Evolutionary conservation across 2,329 filamentous ascomycete species (phyloP).

Genomic region (Neurospora sp.): DNA sequence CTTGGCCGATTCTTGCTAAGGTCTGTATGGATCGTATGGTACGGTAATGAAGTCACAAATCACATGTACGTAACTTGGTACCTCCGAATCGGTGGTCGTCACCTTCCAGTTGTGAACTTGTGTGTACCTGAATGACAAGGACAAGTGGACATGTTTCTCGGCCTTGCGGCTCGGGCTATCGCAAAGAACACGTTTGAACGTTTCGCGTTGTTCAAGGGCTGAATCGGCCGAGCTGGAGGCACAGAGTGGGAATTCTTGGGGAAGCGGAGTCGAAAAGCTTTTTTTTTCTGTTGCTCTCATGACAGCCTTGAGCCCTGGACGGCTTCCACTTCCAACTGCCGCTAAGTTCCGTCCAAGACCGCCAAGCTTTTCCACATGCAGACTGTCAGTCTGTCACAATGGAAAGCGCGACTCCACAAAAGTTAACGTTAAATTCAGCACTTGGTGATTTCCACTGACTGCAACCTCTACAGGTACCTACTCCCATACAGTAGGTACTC

Average conservation of each 20-base stretch:
- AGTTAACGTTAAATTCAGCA: neutral
- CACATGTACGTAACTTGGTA: neutral
- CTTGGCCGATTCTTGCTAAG: slow-evolving; percentile 7
- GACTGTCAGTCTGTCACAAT: neutral
- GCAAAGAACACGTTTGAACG: neutral
- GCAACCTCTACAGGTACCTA: neutral
- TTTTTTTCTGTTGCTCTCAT: neutral
- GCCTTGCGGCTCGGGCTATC: neutral
- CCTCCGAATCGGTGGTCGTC: neutral
- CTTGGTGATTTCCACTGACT: neutral
- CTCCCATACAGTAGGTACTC: neutral
- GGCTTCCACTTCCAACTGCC: neutral
- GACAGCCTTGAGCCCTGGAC: neutral
- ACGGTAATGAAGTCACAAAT: neutral
- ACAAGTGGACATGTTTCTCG: neutral
- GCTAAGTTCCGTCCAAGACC: neutral
- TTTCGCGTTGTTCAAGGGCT: neutral
- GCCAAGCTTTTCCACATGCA: neutral
- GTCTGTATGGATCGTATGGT: neutral
- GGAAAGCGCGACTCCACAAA: neutral
- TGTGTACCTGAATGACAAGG: neutral
- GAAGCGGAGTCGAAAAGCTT: neutral
- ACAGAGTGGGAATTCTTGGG: neutral
- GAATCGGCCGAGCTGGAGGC: neutral
- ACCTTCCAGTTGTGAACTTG: neutral